phyloP scores from a whole-genome alignment of 2,329 filamentous ascomycete genomes.

The Elsinoe arachidis region DNA sequence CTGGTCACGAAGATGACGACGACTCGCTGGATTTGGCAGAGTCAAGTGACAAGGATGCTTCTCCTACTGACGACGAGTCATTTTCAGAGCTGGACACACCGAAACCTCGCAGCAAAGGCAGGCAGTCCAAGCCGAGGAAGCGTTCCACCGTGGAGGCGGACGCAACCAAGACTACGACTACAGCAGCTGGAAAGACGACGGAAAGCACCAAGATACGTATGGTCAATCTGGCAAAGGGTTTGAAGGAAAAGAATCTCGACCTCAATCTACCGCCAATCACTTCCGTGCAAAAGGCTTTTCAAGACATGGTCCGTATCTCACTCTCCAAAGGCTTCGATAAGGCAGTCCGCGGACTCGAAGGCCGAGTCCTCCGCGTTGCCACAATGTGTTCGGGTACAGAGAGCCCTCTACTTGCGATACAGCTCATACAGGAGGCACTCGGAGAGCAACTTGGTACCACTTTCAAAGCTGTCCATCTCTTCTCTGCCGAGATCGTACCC shows the following conservation, averaged over 20 bases:
- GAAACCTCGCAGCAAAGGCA: background rate
- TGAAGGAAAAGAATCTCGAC: constrained; percentile 20
- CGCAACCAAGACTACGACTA: background rate
- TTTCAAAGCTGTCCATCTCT: constrained; percentile 31
- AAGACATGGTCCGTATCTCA: constrained; percentile 37
- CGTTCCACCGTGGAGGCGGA: background rate
- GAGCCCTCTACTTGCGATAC: constrained; percentile 58
- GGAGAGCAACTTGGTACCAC: constrained; percentile 17
- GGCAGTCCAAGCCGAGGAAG: background rate
- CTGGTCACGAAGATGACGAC: background rate
- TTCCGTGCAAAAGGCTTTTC: constrained; percentile 42
- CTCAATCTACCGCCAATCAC: constrained; percentile 37
- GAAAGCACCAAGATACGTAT: constrained; percentile 8
- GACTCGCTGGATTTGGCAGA: background rate
- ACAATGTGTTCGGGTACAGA: constrained; percentile 77
- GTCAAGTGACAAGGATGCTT: background rate
- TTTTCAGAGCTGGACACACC: background rate
- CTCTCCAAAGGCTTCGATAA: constrained; percentile 27
- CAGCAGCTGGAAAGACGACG: too few species aligned
- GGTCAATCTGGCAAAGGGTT: background rate
- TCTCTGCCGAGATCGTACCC: constrained; percentile 39
- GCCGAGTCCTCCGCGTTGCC: constrained; percentile 45
- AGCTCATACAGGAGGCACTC: constrained; percentile 42
- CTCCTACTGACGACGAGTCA: background rate
- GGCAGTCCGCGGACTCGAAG: constrained; percentile 29